These are phyloP conservation scores for Rhodotorula graminis DNA, from an alignment of 768 basidiomycete species.

Conservation along the genomic window DNA sequence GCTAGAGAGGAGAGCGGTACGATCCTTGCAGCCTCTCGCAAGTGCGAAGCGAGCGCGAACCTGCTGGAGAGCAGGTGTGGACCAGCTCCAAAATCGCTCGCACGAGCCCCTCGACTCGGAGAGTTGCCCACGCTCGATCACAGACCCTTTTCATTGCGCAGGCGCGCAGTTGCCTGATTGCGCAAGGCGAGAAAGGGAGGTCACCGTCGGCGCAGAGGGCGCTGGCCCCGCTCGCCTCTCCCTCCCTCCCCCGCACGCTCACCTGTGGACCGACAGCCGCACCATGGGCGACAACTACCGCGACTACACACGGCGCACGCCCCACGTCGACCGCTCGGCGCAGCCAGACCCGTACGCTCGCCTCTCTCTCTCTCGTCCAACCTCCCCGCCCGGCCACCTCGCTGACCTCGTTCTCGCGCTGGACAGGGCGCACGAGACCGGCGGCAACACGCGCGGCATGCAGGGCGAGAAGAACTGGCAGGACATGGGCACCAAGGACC, in stretches of 20 bases:
- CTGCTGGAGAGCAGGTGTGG: no score
- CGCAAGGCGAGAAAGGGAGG: no score
- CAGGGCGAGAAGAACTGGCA: constrained; percentile 21
- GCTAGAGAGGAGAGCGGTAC: no score
- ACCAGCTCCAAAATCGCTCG: no score
- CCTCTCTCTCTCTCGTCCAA: no score
- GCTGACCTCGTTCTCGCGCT: neutral
- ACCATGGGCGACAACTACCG: constrained; percentile 1
- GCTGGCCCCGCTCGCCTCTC: neutral
- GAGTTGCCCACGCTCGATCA: no score
- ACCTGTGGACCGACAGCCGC: neutral
- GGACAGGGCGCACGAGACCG: constrained; percentile 1
- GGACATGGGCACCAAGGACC: constrained; percentile 6
- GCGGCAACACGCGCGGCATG: constrained; percentile 22
- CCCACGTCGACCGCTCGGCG: neutral
- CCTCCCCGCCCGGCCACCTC: neutral
- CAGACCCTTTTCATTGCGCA: no score
- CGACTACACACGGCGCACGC: neutral
- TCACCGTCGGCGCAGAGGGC: no score
- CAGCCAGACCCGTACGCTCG: neutral
- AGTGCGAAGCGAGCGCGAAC: no score
- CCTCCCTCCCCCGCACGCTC: neutral
- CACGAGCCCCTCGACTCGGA: no score
- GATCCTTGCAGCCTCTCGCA: no score
- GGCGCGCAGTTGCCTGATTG: no score